Conservation (phyloP, 1,284 basidiomycete genomes). For the Inonotus hispidus region DNA sequence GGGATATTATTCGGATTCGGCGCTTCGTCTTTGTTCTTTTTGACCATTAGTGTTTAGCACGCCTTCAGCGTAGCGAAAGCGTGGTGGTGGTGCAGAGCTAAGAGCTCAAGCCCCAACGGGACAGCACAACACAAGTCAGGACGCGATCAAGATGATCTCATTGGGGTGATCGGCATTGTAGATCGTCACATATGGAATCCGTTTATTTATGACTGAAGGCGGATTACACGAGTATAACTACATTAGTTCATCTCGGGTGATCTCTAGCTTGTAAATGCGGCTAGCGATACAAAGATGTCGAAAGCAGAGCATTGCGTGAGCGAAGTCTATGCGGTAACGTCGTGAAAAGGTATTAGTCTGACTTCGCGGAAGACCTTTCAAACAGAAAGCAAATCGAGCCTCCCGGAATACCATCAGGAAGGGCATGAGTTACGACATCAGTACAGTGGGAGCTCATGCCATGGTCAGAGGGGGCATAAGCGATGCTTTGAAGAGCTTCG, state of each 20-base stretch:
- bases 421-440: not conserved
- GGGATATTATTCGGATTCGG: slow-evolving; percentile 51
- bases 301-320: not conserved
- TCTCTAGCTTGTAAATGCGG: no score
- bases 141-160: no score
- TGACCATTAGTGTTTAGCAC: not conserved
- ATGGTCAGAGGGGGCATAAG: not conserved
- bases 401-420: slow-evolving; percentile 44
- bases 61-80: not conserved
- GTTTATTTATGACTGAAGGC: no score
- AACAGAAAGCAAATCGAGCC: slow-evolving; percentile 70
- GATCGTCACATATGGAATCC: no score
- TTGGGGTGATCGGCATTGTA: no score
- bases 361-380: slow-evolving; percentile 42
- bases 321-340: not conserved
- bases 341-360: not conserved
- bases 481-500: slow-evolving; percentile 12
- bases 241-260: no score
- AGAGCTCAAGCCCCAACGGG: not conserved
- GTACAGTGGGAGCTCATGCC: not conserved
- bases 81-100: not conserved
- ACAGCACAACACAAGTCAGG: no score
- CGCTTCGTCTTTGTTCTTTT: slow-evolving; percentile 39
- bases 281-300: not conserved
- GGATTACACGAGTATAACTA: no score